These are phyloP conservation scores for Mortierella sp. DNA, from an alignment of 371 early-diverging fungal species.

Conservation along the genomic window DNA sequence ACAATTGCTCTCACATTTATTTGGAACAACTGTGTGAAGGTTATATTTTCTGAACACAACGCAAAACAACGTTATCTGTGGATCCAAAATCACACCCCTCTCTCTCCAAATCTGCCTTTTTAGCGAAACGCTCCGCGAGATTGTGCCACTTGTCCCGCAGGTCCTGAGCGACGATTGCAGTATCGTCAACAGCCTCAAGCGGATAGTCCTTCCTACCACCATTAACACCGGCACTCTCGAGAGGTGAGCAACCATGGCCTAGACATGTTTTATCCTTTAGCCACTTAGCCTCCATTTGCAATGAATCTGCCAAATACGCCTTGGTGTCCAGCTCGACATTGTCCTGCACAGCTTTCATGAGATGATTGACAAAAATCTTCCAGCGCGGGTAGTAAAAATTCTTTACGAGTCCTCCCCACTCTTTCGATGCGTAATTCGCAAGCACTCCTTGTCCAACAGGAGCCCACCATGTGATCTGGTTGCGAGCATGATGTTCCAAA, in stretches of 20 bases:
- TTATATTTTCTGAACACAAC: no score
- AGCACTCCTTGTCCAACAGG: constrained; percentile 28
- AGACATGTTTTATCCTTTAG: not conserved
- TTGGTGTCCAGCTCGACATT: constrained; percentile 15
- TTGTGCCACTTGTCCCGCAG: constrained; percentile 38
- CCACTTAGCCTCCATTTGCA: constrained; percentile 23
- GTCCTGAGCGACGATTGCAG: constrained; percentile 24
- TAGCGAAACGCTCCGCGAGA: constrained; percentile 14
- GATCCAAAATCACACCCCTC: not conserved
- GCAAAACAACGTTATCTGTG: no score
- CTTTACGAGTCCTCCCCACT: constrained; percentile 46
- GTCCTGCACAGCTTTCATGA: constrained; percentile 17
- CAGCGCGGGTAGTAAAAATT: constrained; percentile 42
- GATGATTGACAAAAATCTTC: constrained; percentile 38
- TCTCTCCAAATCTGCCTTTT: constrained; percentile 6
- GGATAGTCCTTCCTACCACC: constrained; percentile 14
- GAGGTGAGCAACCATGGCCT: not conserved
- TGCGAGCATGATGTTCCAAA: constrained; percentile 38
- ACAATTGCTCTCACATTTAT: no score
- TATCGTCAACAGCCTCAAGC: constrained; percentile 25
- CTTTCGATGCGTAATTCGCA: constrained; percentile 42
- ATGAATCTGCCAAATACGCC: constrained; percentile 20
- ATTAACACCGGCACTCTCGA: not conserved
- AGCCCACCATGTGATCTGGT: constrained; percentile 51
- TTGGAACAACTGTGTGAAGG: no score